Evolutionary conservation across 1,284 basidiomycete species (phyloP).

Genomic region (Entoloma clypeatum): DNA sequence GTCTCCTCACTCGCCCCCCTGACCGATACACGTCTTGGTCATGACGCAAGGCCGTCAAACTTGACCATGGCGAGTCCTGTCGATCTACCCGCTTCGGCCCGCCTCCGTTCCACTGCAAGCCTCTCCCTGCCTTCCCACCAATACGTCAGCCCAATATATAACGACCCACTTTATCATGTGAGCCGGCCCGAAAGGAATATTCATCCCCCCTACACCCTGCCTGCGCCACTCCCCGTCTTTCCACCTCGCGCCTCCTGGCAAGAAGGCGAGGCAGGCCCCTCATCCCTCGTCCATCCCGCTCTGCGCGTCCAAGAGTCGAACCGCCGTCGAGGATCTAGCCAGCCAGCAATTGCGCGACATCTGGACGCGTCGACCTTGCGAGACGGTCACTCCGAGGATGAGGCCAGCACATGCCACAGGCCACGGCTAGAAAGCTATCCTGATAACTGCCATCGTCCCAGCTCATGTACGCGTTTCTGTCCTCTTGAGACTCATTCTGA

Average conservation of each 20-base stretch:
- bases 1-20: slow-evolving; percentile 12
- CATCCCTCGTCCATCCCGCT: slow-evolving; percentile 22
- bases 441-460: slow-evolving; percentile 3
- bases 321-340: slow-evolving; percentile 21
- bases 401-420: slow-evolving; percentile 12
- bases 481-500: background rate
- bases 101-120: slow-evolving; percentile 11
- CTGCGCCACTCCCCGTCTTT: slow-evolving; percentile 14
- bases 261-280: slow-evolving; percentile 34
- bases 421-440: slow-evolving; percentile 14
- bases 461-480: slow-evolving; percentile 1
- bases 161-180: slow-evolving; percentile 29
- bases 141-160: slow-evolving; percentile 27
- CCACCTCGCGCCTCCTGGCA: slow-evolving; percentile 20
- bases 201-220: slow-evolving; percentile 19
- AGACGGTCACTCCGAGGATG: slow-evolving; percentile 15
- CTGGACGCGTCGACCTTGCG: slow-evolving; percentile 13
- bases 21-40: slow-evolving; percentile 12
- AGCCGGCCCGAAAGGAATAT: slow-evolving; percentile 20
- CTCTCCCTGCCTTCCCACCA: slow-evolving; percentile 18
- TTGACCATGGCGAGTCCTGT: slow-evolving; percentile 10
- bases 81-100: slow-evolving; percentile 13
- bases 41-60: slow-evolving; percentile 11
- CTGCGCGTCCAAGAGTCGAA: slow-evolving; percentile 8
- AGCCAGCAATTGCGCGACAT: slow-evolving; percentile 18